Evolutionary conservation across 352 stramenopile species (phyloP), one percentile per base, ranked within the genome.

Genomic region (Phytophthora sp.): DNA sequence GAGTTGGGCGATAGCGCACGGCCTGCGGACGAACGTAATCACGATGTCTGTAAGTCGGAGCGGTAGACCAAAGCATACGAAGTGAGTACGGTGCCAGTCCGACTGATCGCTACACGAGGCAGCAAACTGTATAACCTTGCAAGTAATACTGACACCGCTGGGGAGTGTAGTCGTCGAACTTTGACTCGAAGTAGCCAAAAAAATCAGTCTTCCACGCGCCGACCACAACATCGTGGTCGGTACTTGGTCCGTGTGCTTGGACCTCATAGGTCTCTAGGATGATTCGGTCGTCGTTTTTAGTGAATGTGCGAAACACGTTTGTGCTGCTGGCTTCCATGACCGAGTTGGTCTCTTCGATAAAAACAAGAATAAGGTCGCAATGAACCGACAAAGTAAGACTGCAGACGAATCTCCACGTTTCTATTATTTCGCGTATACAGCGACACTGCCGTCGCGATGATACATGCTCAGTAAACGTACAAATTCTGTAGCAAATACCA

Each of bases 1-100:
- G 60, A 84, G 75, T 52, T 82, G 77, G 31, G 70, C 70, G 38
- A 84, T 72, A 12, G 71, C 45, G 52, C 73, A 86, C 1, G 23
- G 18, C 3, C 18, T 11, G n/a, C 39, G 27, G 20, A 23, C 20
- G 18, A 46, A 26, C n/a, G 39, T 11, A 2, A 46, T n/a, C 18
- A 46, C 15, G 27, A 51, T 23, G 24, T 51, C 11, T 30, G n/a
- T n/a, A n/a, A n/a, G n/a, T n/a, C n/a, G n/a, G n/a, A n/a, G n/a
- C n/a, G n/a, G n/a, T n/a, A 13, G 8, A 41, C 33, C 33, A 6
- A 33, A 33, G 29, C 9, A 33, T 9, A 33, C 29, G 29, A 9
- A 33, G 29, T 9, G 29, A 5, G 29, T 33, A 33, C 29, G 29
- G 29, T 33, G 29, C 29, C 29, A 33, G 29, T 33, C 29, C 29